These are phyloP conservation scores for Pyrus hybrid DNA, from an alignment of 331 rosid genomes.

Conservation along the genomic window DNA sequence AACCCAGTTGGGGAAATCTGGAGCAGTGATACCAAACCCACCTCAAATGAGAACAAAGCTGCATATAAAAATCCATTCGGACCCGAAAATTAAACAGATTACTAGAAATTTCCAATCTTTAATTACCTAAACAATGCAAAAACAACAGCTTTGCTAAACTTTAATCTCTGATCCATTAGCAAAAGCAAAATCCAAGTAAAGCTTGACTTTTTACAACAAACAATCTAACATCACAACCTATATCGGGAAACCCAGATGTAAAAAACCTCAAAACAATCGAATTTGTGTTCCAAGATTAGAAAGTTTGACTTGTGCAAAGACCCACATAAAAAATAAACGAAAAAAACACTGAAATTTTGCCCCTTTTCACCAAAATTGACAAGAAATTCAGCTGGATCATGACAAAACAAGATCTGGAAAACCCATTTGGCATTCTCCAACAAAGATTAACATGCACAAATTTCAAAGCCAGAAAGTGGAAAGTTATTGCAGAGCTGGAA, in stretches of 20 bases:
- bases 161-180: conserved; percentile 3
- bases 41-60: conserved; percentile 21
- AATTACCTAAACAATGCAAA: conserved; percentile 2
- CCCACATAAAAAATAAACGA: conserved; percentile 10
- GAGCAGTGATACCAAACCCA: conserved; percentile 20
- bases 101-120: not conserved
- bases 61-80: conserved; percentile 16
- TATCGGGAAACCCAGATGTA: conserved; percentile 28
- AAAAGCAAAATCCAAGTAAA: not conserved
- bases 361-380: conserved; percentile 24
- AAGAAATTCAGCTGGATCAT: conserved; percentile 39
- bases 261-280: conserved; percentile 4
- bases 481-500: not conserved
- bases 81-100: conserved; percentile 18
- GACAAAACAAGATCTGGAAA: conserved; percentile 51
- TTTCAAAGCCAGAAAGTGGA: conserved; percentile 1
- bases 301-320: conserved; percentile 45
- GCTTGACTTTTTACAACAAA: not conserved
- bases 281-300: conserved; percentile 11
- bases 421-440: conserved; percentile 29
- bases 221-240: conserved; percentile 6
- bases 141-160: not conserved
- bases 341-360: conserved; percentile 21
- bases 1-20: conserved; percentile 22
- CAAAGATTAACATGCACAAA: conserved; percentile 27